Percentiles rank a stretch among this genome's conserved stretches.
phyloP scores from a whole-genome alignment of 129 eudicot genomes.

The Arctium minus region DNA sequence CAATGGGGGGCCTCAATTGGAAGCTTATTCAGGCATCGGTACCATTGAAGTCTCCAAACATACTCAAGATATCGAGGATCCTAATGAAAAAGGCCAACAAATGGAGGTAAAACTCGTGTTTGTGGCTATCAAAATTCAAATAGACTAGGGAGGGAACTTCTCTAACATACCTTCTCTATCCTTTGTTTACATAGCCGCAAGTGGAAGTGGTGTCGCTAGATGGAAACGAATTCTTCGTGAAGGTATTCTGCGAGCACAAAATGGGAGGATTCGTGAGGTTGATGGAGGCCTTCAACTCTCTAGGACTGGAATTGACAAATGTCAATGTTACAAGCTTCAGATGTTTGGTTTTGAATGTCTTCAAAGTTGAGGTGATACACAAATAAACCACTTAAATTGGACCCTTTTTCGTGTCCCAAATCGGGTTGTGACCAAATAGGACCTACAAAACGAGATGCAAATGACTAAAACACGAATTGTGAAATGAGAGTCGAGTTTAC shows the following conservation, averaged over 20 bases:
- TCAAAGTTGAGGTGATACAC: constrained; percentile 80
- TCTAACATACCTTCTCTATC: not conserved
- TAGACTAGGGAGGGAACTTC: no score
- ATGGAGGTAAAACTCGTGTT: constrained; percentile 67
- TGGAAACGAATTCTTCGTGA: constrained; percentile 87
- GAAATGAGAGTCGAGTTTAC: not conserved
- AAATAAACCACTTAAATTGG: not conserved
- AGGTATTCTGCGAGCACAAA: constrained; percentile 93
- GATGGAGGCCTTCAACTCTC: constrained; percentile 70
- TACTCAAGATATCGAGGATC: constrained; percentile 37
- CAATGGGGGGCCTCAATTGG: constrained; percentile 33
- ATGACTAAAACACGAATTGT: not conserved
- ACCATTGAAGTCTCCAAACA: constrained; percentile 30
- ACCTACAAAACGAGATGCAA: not conserved
- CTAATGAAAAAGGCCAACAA: constrained; percentile 66
- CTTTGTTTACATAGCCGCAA: constrained; percentile 63
- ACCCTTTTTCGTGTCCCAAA: not conserved
- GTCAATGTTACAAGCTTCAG: constrained; percentile 79
- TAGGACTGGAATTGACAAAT: constrained; percentile 76
- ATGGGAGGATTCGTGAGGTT: constrained; percentile 80
- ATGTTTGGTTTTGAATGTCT: constrained; percentile 73
- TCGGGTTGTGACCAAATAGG: not conserved
- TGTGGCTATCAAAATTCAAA: not conserved
- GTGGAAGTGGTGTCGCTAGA: constrained; percentile 81
- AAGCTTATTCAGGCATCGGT: constrained; percentile 34